Evolutionary conservation across 495 filamentous ascomycete species (phyloP).

Genomic region (Penicillium parvum): DNA sequence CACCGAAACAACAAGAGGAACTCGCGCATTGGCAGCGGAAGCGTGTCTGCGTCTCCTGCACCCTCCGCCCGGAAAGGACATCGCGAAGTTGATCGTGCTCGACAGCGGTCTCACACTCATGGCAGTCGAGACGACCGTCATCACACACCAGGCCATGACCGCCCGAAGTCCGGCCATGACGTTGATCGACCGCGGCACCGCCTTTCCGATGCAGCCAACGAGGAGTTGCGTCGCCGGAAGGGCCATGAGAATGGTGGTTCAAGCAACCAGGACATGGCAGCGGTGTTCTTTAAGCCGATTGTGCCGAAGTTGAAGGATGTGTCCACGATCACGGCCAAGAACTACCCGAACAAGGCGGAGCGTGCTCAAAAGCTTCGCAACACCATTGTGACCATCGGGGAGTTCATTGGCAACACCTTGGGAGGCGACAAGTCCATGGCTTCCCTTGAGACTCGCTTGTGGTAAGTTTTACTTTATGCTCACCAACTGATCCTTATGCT

Average conservation of each 20-base stretch:
- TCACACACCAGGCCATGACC: constrained; percentile 40
- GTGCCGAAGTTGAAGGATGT: constrained; percentile 55
- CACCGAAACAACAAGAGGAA: constrained; percentile 79
- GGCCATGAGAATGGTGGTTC: constrained; percentile 38
- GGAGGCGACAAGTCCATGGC: constrained; percentile 30
- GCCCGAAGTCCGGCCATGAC: constrained; percentile 32
- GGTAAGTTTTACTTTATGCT: constrained; percentile 31
- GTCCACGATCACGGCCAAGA: constrained; percentile 57
- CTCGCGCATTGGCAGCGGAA: constrained; percentile 36
- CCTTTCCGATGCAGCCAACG: constrained; percentile 36
- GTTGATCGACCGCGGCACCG: constrained; percentile 33
- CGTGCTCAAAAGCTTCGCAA: constrained; percentile 46
- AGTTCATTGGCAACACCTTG: constrained; percentile 40
- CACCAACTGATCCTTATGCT: not conserved
- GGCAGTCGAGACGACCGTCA: constrained; percentile 47
- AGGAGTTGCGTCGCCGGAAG: constrained; percentile 42
- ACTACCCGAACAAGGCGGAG: constrained; percentile 54
- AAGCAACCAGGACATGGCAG: constrained; percentile 50
- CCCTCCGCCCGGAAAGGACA: constrained; percentile 46
- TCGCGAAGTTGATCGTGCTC: constrained; percentile 49
- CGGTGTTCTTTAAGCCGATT: constrained; percentile 56
- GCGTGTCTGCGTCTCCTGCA: constrained; percentile 52
- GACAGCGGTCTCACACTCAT: constrained; percentile 46
- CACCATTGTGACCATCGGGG: constrained; percentile 47
- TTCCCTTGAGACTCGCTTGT: constrained; percentile 43